Conservation (phyloP, 768 basidiomycete species). For the Xerocomellus dryophilus region DNA sequence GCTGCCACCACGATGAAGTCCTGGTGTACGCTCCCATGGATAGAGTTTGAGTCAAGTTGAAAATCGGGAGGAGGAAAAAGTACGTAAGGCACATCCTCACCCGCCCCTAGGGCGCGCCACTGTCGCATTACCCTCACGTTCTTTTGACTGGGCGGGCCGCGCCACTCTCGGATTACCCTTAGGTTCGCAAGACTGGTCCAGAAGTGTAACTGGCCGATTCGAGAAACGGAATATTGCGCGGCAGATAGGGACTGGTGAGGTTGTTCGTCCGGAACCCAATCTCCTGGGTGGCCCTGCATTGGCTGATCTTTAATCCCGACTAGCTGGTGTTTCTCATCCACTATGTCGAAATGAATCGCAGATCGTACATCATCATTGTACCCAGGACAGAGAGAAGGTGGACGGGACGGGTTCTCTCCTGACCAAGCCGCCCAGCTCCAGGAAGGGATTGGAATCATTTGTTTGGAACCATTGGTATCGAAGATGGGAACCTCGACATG, state of each 20-base stretch:
- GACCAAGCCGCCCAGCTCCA: slow-evolving; percentile 18
- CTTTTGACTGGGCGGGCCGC: too few relatives aligned
- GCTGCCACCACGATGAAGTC: slow-evolving; percentile 16
- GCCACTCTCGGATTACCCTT: not conserved
- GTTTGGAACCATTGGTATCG: not conserved
- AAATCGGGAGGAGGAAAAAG: not conserved
- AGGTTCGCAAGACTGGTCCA: slow-evolving; percentile 14
- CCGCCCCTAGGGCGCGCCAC: not conserved
- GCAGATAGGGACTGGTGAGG: not conserved
- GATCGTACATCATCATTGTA: not conserved
- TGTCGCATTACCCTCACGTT: not conserved
- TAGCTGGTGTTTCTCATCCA: not conserved
- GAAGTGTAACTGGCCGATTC: slow-evolving; percentile 10
- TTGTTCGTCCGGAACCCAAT: not conserved
- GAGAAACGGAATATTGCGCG: not conserved
- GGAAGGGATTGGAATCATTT: slow-evolving; percentile 7
- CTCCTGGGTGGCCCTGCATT: not conserved
- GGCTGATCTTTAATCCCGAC: slow-evolving; percentile 1
- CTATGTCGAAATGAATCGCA: slow-evolving; percentile 4
- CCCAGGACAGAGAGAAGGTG: not conserved
- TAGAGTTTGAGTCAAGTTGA: not conserved
- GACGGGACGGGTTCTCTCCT: not conserved
- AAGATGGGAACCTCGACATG: not conserved
- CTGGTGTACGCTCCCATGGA: slow-evolving; percentile 2
- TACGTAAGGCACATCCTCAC: not conserved